Percentiles rank a stretch among this genome's conserved stretches.
Conservation (phyloP, 2,329 filamentous ascomycete species). For the Pyricularia pennisetigena region DNA sequence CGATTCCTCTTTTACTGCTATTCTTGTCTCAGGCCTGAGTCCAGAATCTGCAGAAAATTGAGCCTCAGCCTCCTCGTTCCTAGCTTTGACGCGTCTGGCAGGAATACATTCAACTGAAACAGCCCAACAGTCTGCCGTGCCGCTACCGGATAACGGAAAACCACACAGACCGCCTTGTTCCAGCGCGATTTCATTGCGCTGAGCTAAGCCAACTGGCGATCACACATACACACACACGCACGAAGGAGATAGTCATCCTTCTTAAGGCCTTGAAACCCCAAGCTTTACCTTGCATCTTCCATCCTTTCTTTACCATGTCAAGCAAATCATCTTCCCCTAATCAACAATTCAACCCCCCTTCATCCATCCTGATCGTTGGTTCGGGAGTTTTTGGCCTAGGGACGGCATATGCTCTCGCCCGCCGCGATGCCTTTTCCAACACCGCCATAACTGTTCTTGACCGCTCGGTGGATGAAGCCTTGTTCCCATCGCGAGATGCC, state of each 20-base stretch:
- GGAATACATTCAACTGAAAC: neutral
- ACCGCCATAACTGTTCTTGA: slow-evolving; percentile 51
- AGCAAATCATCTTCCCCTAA: slow-evolving; percentile 9
- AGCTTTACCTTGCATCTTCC: slow-evolving; percentile 2
- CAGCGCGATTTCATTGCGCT: neutral
- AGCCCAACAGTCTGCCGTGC: neutral
- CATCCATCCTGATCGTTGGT: slow-evolving; percentile 57
- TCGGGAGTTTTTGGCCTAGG: slow-evolving; percentile 54
- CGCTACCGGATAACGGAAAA: neutral
- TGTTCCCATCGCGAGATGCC: slow-evolving; percentile 51
- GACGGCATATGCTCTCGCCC: slow-evolving; percentile 58
- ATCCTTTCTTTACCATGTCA: neutral
- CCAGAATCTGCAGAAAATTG: neutral
- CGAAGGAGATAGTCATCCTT: neutral
- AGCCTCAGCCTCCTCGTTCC: neutral
- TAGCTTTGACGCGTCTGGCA: neutral
- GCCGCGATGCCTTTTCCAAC: slow-evolving; percentile 43
- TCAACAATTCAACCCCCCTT: slow-evolving; percentile 20
- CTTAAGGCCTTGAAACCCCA: slow-evolving; percentile 1
- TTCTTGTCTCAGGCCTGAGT: neutral
- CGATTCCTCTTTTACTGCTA: neutral
- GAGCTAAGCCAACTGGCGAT: neutral
- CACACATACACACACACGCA: neutral
- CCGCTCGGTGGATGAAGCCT: slow-evolving; percentile 32
- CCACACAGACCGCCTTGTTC: neutral